Base-by-base conservation (phyloP, 257 asterid species). In the Nicotiana tabacum region DNA sequence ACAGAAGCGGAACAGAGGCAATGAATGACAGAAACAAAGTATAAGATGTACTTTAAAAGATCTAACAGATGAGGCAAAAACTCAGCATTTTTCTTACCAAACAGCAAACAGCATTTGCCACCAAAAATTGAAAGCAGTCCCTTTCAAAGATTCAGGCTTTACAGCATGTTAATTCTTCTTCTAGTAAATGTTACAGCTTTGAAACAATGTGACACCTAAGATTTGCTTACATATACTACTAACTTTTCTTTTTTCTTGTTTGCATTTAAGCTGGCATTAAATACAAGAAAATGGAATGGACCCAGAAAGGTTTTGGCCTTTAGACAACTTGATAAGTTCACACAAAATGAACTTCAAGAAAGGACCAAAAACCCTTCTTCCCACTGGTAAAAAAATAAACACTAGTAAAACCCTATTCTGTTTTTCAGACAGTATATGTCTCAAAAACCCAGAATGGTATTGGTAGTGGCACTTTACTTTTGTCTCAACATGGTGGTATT, bases 71-170 rank as follows among this genome's bases (percentile, higher is more conserved):
- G 17, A 53, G 58, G 51, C 0, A 43, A 55, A 16, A 61, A 24
- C 66, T 4, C 17, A 27, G 12, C 18, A 27, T 64, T 64, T 53
- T 11, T 64, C 69, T 64, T 64, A 81, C 53, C 80, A 29, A 81
- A 77, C 16, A 83, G 89, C 89, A 87, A 29, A 60, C 84, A 83
- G 89, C 89, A 88, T 84, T 83, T 79, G 16, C 88, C 18, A 68
- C 66, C 27, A 43, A 82, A 16, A 82, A 84, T 39, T 69, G n/a
- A 33, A 62, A 66, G 13, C 79, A 46, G 48, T 65, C 67, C 21
- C 35, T 33, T 77, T 24, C 77, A 83, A 77, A 72, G 82, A 85
- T 80, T 57, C 77, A 80, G 32, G 18, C 72, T 80, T 85, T 68
- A 56, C 18, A 77, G 61, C 79, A 66, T 1, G 57, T 15, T 61